A percentile compares a stretch with the other conserved stretches of the same genome.
Evolutionary conservation across 2,329 filamentous ascomycete genomes (phyloP).

Genomic region (Pseudocercospora fuligena): DNA sequence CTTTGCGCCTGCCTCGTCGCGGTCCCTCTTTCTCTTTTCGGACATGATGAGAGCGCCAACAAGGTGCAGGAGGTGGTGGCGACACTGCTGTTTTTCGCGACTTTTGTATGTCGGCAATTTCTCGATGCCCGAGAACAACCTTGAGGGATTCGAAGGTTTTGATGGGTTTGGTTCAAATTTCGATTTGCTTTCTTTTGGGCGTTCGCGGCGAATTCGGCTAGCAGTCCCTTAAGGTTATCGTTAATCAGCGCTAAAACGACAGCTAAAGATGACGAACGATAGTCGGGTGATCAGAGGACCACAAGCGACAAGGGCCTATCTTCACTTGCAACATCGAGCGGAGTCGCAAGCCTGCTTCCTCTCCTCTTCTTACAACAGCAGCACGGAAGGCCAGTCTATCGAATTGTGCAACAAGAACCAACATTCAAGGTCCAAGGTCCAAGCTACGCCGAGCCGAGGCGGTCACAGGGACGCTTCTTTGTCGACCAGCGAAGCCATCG

Average conservation of each 20-base stretch:
- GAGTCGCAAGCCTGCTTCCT: background rate
- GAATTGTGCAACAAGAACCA: background rate
- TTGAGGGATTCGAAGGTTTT: background rate
- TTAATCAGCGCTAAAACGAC: too few relatives aligned
- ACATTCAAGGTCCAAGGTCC: background rate
- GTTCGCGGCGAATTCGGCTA: too few relatives aligned
- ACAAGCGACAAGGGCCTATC: background rate
- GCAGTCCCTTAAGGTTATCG: background rate
- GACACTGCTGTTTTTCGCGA: background rate
- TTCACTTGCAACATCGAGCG: background rate
- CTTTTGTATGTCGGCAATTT: background rate
- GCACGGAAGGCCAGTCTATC: background rate
- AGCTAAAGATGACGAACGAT: background rate
- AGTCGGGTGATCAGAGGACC: background rate
- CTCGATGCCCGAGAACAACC: background rate
- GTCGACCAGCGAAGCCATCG: constrained; percentile 25
- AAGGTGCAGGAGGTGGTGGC: constrained; percentile 6
- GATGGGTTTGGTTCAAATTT: background rate
- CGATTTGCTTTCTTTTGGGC: background rate
- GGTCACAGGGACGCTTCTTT: constrained; percentile 16
- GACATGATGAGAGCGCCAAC: constrained; percentile 22
- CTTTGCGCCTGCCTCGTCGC: constrained; percentile 20
- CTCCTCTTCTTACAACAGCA: background rate
- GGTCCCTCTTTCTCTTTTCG: constrained; percentile 30
- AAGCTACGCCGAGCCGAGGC: constrained; percentile 1